Conservation (phyloP, 495 filamentous ascomycete genomes). For the Neurospora terricola region DNA sequence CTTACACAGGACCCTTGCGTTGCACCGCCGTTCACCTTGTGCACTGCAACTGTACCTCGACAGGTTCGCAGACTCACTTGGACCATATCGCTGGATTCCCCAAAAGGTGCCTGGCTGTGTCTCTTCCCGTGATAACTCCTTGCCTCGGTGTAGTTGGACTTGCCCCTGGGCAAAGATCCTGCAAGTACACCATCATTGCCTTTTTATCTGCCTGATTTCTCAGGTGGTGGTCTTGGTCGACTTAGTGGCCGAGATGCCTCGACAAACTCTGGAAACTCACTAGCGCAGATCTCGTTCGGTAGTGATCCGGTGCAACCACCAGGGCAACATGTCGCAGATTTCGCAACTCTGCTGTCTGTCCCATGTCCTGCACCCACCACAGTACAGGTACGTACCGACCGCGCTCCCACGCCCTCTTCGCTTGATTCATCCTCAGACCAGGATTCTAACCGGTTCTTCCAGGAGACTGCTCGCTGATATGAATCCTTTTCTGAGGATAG, state of each 20-base stretch:
- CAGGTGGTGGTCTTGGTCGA: neutral
- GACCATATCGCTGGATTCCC: slow-evolving; percentile 4
- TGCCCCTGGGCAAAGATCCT: neutral
- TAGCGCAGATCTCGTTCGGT: neutral
- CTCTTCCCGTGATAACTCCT: neutral
- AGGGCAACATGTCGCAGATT: neutral
- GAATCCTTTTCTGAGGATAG: neutral
- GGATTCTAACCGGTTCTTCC: neutral
- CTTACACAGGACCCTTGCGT: neutral
- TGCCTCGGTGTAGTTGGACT: neutral
- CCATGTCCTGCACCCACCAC: neutral
- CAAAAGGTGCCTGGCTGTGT: neutral
- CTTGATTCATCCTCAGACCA: neutral
- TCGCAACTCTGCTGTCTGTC: neutral
- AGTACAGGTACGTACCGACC: neutral
- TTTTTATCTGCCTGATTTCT: neutral
- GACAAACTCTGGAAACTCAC: neutral
- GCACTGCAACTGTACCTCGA: neutral
- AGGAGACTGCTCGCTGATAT: neutral
- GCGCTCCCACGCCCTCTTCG: neutral
- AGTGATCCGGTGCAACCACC: neutral
- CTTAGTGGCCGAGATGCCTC: neutral
- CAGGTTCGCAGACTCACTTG: neutral
- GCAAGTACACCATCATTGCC: neutral
- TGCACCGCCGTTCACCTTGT: slow-evolving; percentile 7